A percentile compares a stretch with the other conserved stretches of the same genome.
Evolutionary conservation across 2,329 filamentous ascomycete species (phyloP).

Genomic region (Trichoderma lentiforme): DNA sequence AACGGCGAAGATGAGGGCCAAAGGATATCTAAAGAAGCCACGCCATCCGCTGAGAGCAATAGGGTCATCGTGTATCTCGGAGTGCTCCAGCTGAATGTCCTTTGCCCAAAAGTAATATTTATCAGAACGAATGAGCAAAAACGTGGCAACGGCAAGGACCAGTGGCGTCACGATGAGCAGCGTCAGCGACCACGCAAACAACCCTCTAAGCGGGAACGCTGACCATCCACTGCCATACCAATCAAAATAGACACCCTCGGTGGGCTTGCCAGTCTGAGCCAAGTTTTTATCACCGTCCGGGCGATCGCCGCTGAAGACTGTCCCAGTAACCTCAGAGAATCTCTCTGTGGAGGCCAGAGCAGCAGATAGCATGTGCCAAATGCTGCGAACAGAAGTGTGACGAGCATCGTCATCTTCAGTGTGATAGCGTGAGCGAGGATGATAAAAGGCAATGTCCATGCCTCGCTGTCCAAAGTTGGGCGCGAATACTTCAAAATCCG

Average conservation of each 20-base stretch:
- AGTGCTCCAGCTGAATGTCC: slow-evolving; percentile 47
- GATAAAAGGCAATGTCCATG: slow-evolving; percentile 87
- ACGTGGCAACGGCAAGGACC: slow-evolving; percentile 64
- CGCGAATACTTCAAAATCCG: slow-evolving; percentile 84
- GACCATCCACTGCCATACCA: slow-evolving; percentile 78
- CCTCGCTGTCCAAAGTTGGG: slow-evolving; percentile 77
- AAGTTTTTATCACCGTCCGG: slow-evolving; percentile 55
- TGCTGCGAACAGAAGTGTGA: slow-evolving; percentile 65
- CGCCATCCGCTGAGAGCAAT: slow-evolving; percentile 70
- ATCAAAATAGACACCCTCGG: slow-evolving; percentile 87
- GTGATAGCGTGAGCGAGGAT: slow-evolving; percentile 82
- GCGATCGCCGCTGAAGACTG: slow-evolving; percentile 60
- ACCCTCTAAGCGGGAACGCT: slow-evolving; percentile 72
- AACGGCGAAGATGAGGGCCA: slow-evolving; percentile 67
- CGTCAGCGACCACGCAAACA: slow-evolving; percentile 85
- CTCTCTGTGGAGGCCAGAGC: slow-evolving; percentile 70
- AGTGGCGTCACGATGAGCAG: slow-evolving; percentile 78
- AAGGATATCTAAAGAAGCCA: slow-evolving; percentile 79
- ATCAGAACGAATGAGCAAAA: slow-evolving; percentile 65
- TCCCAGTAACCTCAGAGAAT: slow-evolving; percentile 65
- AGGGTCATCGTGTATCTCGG: slow-evolving; percentile 56
- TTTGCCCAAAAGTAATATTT: slow-evolving; percentile 87
- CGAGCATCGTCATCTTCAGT: slow-evolving; percentile 82
- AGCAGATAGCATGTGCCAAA: slow-evolving; percentile 96
- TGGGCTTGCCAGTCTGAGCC: slow-evolving; percentile 63